phyloP scores from a whole-genome alignment of 1,284 basidiomycete genomes.

The Caloboletus firmus region DNA sequence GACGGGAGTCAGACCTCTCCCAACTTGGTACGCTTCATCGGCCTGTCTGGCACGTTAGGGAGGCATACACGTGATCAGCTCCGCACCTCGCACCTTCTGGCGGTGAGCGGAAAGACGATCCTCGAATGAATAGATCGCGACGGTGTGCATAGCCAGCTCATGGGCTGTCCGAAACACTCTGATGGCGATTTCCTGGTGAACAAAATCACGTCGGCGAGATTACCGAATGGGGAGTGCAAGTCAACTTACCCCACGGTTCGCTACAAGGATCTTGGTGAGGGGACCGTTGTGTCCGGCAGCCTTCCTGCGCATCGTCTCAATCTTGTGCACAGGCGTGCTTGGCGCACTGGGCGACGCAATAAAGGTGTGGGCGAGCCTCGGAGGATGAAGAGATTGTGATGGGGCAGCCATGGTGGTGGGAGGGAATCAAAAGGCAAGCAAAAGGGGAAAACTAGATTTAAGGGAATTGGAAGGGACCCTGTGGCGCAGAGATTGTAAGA shows the following conservation, averaged over 20 bases:
- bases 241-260: conserved; percentile 85
- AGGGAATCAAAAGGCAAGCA: conserved; percentile 13
- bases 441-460: conserved; percentile 12
- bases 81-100: conserved; percentile 76
- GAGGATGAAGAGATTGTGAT: conserved; percentile 57
- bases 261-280: conserved; percentile 91
- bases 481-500: background rate
- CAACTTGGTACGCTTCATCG: conserved; percentile 98
- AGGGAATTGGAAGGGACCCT: conserved; percentile 3
- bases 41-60: conserved; percentile 67
- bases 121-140: conserved; percentile 97
- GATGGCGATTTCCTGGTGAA: conserved; percentile 92
- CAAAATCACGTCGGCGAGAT: conserved; percentile 4
- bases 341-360: conserved; percentile 70
- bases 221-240: conserved; percentile 1
- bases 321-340: conserved; percentile 82
- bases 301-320: conserved; percentile 89
- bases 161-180: conserved; percentile 98
- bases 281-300: conserved; percentile 89
- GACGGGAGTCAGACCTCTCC: conserved; percentile 93
- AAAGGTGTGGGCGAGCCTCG: conserved; percentile 70
- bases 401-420: conserved; percentile 45
- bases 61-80: background rate
- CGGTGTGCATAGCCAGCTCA: conserved; percentile 98
- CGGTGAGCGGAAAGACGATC: conserved; percentile 97